These are phyloP conservation scores for Starmerella bombi DNA, from an alignment of 805 yeast genomes.

Conservation along the genomic window DNA sequence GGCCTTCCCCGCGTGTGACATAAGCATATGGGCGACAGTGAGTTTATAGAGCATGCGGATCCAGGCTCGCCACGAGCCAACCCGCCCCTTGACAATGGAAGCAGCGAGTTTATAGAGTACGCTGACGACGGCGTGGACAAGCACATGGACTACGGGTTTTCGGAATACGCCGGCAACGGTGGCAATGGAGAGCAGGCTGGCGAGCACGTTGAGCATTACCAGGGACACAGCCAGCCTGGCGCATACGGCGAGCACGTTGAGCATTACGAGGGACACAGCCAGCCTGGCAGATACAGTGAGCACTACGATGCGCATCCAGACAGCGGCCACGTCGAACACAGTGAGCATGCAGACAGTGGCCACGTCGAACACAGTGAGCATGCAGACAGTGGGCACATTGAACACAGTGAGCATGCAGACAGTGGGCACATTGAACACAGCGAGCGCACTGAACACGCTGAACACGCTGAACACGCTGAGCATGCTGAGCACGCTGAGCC, in stretches of 20 bases:
- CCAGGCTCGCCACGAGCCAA: too few relatives aligned
- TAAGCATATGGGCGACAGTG: too few relatives aligned
- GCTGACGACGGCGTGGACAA: constrained; percentile 6
- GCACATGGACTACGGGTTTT: constrained; percentile 3
- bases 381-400: too few relatives aligned
- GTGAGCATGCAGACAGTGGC: constrained; percentile 9
- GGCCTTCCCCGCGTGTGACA: too few relatives aligned
- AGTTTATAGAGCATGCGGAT: too few relatives aligned
- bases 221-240: constrained; percentile 3
- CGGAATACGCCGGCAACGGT: background rate
- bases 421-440: background rate
- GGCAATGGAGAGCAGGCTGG: background rate
- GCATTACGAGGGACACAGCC: constrained; percentile 2
- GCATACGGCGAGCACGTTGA: constrained; percentile 9
- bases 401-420: constrained; percentile 1
- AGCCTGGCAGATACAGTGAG: constrained; percentile 8
- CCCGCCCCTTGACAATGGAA: too few relatives aligned
- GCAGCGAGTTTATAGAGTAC: constrained; percentile 1
- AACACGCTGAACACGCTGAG: too few relatives aligned
- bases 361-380: constrained; percentile 2
- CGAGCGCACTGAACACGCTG: background rate
- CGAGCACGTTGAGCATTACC: too few relatives aligned
- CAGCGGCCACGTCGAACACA: constrained; percentile 2
- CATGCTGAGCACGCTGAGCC: constrained; percentile 1
- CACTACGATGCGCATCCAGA: too few relatives aligned